Conservation (phyloP, 495 filamentous ascomycete species). For the Niebla homalea region DNA sequence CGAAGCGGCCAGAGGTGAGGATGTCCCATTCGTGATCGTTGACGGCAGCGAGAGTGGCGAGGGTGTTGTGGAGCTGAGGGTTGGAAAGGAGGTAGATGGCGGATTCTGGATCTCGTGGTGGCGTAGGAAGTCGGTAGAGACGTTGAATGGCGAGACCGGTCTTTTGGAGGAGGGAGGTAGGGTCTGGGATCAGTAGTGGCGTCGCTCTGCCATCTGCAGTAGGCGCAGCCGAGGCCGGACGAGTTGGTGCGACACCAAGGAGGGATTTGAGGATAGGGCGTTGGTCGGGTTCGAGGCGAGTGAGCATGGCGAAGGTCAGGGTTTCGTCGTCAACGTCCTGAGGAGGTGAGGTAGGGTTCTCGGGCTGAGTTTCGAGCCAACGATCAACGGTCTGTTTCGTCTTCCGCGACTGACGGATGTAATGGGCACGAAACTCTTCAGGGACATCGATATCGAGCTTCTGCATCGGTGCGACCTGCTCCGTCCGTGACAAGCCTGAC, state of each 20-base stretch:
- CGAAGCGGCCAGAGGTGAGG: constrained; percentile 86
- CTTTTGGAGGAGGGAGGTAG: constrained; percentile 52
- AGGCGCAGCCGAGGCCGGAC: constrained; percentile 23
- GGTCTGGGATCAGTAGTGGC: constrained; percentile 27
- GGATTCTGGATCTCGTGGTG: constrained; percentile 70
- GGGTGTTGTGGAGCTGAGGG: constrained; percentile 65
- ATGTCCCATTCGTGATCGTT: constrained; percentile 90
- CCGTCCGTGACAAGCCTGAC: constrained; percentile 39
- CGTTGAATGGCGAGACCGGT: constrained; percentile 67
- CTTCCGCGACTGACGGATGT: constrained; percentile 74
- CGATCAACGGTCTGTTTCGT: constrained; percentile 70
- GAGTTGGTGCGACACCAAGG: constrained; percentile 49
- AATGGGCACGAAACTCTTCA: constrained; percentile 80
- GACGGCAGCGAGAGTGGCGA: constrained; percentile 78
- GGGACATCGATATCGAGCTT: constrained; percentile 86
- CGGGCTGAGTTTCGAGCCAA: constrained; percentile 71
- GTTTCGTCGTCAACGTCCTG: constrained; percentile 88
- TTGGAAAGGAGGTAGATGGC: constrained; percentile 84
- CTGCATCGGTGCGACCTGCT: constrained; percentile 52
- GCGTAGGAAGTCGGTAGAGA: constrained; percentile 58
- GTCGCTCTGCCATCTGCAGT: constrained; percentile 20
- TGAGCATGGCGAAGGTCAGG: constrained; percentile 80
- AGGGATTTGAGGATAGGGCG: constrained; percentile 67
- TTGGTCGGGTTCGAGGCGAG: constrained; percentile 63
- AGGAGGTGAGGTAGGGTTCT: constrained; percentile 55